These are phyloP conservation scores for Sporothrix mexicana DNA, from an alignment of 2,329 filamentous ascomycete genomes.

Conservation along the genomic window DNA sequence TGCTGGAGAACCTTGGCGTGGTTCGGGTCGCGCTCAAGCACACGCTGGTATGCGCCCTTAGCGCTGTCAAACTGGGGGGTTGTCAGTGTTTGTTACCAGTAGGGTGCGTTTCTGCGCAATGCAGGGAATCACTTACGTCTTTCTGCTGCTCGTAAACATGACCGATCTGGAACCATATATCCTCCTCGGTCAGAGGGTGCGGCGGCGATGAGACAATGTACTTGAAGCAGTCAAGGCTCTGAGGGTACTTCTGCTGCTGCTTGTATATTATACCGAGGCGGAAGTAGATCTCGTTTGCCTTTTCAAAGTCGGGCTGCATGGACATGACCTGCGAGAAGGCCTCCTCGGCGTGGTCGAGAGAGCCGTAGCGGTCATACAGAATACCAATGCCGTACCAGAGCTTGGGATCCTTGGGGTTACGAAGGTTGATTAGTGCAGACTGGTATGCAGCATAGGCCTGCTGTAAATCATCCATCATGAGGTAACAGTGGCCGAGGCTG, in stretches of 20 bases:
- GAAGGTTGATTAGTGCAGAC: constrained; percentile 88
- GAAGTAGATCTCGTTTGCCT: constrained; percentile 99
- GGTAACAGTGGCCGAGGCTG: constrained; percentile 93
- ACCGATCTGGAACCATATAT: constrained; percentile 99
- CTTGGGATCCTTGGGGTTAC: constrained; percentile 96
- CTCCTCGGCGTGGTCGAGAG: constrained; percentile 94
- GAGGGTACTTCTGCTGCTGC: constrained; percentile 90
- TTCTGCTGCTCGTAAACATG: constrained; percentile 99
- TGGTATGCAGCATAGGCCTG: constrained; percentile 97
- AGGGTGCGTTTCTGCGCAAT: constrained; percentile 35
- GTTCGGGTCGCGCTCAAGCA: constrained; percentile 91
- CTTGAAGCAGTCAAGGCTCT: constrained; percentile 97
- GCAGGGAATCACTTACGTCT: constrained; percentile 70
- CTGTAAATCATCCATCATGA: constrained; percentile 98
- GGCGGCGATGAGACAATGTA: constrained; percentile 96
- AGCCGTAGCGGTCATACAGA: constrained; percentile 94
- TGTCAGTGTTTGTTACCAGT: not conserved
- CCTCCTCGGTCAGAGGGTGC: constrained; percentile 90
- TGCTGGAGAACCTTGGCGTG: constrained; percentile 98
- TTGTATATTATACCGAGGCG: constrained; percentile 99
- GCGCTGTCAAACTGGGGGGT: constrained; percentile 80
- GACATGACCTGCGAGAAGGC: constrained; percentile 99
- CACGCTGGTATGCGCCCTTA: constrained; percentile 88
- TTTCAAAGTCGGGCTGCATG: constrained; percentile 97
- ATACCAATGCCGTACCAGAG: constrained; percentile 99